phyloP scores from a whole-genome alignment of 139 green algal genomes.

The Nannochloris sp. region DNA sequence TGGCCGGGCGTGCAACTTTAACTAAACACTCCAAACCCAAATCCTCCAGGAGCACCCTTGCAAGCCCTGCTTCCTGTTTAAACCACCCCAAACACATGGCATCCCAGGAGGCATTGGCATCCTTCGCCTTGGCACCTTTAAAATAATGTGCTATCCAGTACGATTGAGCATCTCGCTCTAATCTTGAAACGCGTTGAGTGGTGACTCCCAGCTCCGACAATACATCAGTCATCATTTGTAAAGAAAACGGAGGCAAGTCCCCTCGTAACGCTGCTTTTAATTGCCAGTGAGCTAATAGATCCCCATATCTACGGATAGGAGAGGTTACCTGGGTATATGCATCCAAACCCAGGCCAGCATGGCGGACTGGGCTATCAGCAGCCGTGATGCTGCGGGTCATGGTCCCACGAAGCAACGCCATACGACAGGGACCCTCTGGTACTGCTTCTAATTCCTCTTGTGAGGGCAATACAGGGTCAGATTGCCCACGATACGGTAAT shows the following conservation, averaged over 20 bases:
- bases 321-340: slow-evolving; percentile 75
- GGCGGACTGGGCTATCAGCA: slow-evolving; percentile 19
- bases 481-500: slow-evolving; percentile 68
- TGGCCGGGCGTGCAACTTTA: slow-evolving; percentile 26
- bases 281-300: slow-evolving; percentile 77
- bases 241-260: slow-evolving; percentile 26
- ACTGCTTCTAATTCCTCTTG: slow-evolving; percentile 37
- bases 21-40: slow-evolving; percentile 56
- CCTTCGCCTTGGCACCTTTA: neutral
- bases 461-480: slow-evolving; percentile 12
- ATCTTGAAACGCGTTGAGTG: slow-evolving; percentile 3
- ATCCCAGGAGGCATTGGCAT: slow-evolving; percentile 10
- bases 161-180: slow-evolving; percentile 40
- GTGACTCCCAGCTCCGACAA: neutral
- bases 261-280: slow-evolving; percentile 57
- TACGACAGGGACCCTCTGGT: slow-evolving; percentile 52
- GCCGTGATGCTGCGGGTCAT: slow-evolving; percentile 60
- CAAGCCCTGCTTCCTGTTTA: slow-evolving; percentile 48
- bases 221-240: slow-evolving; percentile 20
- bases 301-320: slow-evolving; percentile 68
- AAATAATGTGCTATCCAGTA: slow-evolving; percentile 69
- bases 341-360: slow-evolving; percentile 61
- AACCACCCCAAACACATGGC: slow-evolving; percentile 57
- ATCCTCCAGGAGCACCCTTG: slow-evolving; percentile 47
- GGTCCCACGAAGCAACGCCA: slow-evolving; percentile 35